A percentile compares a stretch with the other conserved stretches of the same genome.
Conservation (phyloP, 495 filamentous ascomycete species). For the Cercophora sp. region DNA sequence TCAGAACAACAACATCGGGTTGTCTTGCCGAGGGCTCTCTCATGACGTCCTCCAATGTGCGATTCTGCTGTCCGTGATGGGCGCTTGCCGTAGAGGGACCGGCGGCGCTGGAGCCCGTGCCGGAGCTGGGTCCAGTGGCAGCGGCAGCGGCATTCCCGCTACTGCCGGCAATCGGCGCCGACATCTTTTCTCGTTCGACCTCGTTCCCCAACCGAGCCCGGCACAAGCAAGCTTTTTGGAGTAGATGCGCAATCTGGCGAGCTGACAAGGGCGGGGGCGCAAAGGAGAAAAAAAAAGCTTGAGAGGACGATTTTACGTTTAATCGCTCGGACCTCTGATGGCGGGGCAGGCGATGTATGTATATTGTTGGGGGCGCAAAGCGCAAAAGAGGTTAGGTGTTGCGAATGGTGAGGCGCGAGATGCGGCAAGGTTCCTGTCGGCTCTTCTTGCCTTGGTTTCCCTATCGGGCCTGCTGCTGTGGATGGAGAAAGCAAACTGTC, state of each 20-base stretch:
- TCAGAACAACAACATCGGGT: conserved; percentile 37
- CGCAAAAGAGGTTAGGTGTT: background rate
- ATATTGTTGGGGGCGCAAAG: conserved; percentile 7
- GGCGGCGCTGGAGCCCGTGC: background rate
- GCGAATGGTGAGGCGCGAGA: background rate
- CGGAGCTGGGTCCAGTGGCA: background rate
- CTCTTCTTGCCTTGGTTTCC: too few species aligned
- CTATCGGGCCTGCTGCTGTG: too few species aligned
- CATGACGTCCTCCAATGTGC: conserved; percentile 40
- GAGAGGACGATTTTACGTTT: conserved; percentile 1
- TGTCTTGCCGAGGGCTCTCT: conserved; percentile 33
- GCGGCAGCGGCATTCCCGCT: background rate
- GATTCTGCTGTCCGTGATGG: conserved; percentile 1
- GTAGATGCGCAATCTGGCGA: background rate
- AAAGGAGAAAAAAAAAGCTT: background rate
- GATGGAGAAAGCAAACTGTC: too few species aligned
- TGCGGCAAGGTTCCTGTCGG: too few species aligned
- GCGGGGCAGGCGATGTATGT: background rate
- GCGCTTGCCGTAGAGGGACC: background rate
- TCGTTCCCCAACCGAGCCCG: too few species aligned
- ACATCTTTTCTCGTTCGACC: background rate
- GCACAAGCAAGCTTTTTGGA: too few species aligned
- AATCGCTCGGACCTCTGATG: conserved; percentile 10
- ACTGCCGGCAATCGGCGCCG: background rate
- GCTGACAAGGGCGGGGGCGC: background rate